A percentile compares a stretch with the other conserved stretches of the same genome.
phyloP scores from a whole-genome alignment of 2,329 filamentous ascomycete genomes.

The Falciphora oryzae region DNA sequence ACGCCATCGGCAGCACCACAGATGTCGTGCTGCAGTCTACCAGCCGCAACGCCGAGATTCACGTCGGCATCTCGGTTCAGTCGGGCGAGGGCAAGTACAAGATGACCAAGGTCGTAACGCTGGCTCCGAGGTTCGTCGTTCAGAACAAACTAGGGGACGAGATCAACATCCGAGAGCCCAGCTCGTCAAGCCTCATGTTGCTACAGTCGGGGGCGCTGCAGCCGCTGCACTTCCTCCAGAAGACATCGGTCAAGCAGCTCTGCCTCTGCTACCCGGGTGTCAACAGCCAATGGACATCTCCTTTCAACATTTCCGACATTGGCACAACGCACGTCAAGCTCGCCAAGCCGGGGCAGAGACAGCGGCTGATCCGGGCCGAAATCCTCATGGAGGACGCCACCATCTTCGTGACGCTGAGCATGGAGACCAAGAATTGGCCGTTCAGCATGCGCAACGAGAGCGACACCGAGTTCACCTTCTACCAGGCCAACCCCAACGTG shows the following conservation, averaged over 20 bases:
- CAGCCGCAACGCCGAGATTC: slow-evolving; percentile 71
- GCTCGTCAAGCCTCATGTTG: slow-evolving; percentile 78
- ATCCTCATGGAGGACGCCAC: slow-evolving; percentile 89
- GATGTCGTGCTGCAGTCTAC: slow-evolving; percentile 78
- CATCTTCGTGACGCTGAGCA: slow-evolving; percentile 83
- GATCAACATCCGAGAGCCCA: slow-evolving; percentile 84
- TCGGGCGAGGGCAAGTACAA: slow-evolving; percentile 97
- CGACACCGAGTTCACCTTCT: slow-evolving; percentile 94
- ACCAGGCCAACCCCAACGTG: slow-evolving; percentile 86
- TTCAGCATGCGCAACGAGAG: slow-evolving; percentile 99
- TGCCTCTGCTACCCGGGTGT: slow-evolving; percentile 90
- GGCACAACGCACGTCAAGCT: slow-evolving; percentile 92
- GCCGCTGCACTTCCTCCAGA: slow-evolving; percentile 84
- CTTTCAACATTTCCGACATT: slow-evolving; percentile 94
- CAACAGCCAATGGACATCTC: slow-evolving; percentile 96
- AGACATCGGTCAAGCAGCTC: slow-evolving; percentile 77
- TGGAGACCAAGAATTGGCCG: slow-evolving; percentile 94
- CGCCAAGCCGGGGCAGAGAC: slow-evolving; percentile 81
- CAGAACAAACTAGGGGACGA: slow-evolving; percentile 91
- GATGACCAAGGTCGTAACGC: slow-evolving; percentile 88
- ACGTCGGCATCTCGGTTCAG: slow-evolving; percentile 81
- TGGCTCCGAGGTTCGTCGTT: slow-evolving; percentile 86
- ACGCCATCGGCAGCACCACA: slow-evolving; percentile 89
- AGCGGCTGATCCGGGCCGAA: slow-evolving; percentile 81
- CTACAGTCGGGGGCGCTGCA: slow-evolving; percentile 73